Base-by-base conservation (phyloP, 23 red algal species). In the Pyropia yezoensis region DNA sequence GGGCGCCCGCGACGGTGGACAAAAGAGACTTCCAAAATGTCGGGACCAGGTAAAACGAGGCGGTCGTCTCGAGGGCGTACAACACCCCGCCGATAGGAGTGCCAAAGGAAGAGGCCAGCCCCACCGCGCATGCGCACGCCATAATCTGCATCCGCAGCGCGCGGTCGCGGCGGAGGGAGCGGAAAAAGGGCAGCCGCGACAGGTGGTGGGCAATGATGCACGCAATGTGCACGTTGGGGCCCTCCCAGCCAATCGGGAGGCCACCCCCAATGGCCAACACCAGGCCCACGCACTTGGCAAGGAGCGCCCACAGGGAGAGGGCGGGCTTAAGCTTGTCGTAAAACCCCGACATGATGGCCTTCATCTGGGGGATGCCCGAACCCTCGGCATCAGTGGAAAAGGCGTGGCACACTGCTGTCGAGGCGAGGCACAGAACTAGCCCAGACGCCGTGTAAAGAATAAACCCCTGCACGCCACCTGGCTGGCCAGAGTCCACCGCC, bases 141-240 rank as follows among this genome's bases (percentile, higher is more conserved):
- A 98, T 85, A 18, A 89, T 88, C 77, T 98, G 94, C 66, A 98
- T 85, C 39, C 94, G 76, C 26, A 98, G 80, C 2, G 94, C 74
- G 5, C 80, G 61, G 59, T 98, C 94, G 50, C 72, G 59, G 13
- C 85, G 74, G 19, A 98, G 69, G 7, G 67, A 63, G 45, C 79
- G 64, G 65, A 98, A 98, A 15, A 84, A 79, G 49, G 81, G 85
- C 17, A 98, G 64, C 45, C 94, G 77, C 25, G 82, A 88, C 59
- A 98, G 83, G 73, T 98, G 94, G 59, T 98, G 94, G 18, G 94
- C 87, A 50, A 98, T 79, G 59, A 98, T 98, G 70, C 94, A 98
- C 14, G 80, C 50, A 57, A 98, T 98, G 64, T 98, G 94, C 13
- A 98, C 94, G 53, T 98, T 98, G 21, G 94, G 94, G 14, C 94